Evolutionary conservation across 2,329 filamentous ascomycete genomes (phyloP).

Genomic region (Orbilia brochopaga): DNA sequence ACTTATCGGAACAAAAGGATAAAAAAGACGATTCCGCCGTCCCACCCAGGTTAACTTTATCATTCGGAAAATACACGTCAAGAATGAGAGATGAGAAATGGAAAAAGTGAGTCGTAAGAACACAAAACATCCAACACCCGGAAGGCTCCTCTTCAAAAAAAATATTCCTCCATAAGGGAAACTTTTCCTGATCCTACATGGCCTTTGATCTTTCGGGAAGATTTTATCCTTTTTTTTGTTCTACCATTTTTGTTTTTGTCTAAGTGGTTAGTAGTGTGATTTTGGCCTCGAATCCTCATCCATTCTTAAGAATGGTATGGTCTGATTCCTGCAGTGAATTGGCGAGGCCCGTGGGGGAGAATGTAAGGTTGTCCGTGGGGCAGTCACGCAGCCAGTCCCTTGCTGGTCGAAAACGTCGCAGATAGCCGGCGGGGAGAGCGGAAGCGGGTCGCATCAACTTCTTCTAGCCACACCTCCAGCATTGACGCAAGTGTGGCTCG

Average conservation of each 20-base stretch:
- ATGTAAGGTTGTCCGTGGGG: constrained; percentile 22
- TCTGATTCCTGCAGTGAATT: constrained; percentile 27
- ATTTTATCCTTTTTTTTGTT: constrained; percentile 9
- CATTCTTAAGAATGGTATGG: constrained; percentile 29
- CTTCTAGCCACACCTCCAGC: constrained; percentile 23
- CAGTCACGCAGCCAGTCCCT: constrained; percentile 18
- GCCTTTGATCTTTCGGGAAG: constrained; percentile 35
- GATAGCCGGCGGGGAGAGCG: constrained; percentile 31
- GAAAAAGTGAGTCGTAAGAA: constrained; percentile 2
- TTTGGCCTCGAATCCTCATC: constrained; percentile 17
- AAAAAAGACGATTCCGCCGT: constrained; percentile 44
- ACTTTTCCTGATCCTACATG: constrained; percentile 28
- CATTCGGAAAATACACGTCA: constrained; percentile 43
- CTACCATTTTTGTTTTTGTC: constrained; percentile 11
- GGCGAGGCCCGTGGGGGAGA: constrained; percentile 26
- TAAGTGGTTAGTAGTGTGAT: constrained; percentile 39
- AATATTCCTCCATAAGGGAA: constrained; percentile 23
- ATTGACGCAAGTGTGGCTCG: constrained; percentile 14
- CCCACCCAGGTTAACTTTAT: constrained; percentile 49
- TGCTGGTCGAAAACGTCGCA: constrained; percentile 28
- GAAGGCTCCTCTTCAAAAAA: background rate
- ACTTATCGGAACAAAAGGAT: constrained; percentile 18
- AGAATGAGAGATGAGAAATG: constrained; percentile 24
- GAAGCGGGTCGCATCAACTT: constrained; percentile 33
- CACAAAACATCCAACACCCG: constrained; percentile 14